Percentiles rank a stretch among this genome's conserved stretches.
phyloP scores from a whole-genome alignment of 2,329 filamentous ascomycete species.

The Plectosphaerella sp. region DNA sequence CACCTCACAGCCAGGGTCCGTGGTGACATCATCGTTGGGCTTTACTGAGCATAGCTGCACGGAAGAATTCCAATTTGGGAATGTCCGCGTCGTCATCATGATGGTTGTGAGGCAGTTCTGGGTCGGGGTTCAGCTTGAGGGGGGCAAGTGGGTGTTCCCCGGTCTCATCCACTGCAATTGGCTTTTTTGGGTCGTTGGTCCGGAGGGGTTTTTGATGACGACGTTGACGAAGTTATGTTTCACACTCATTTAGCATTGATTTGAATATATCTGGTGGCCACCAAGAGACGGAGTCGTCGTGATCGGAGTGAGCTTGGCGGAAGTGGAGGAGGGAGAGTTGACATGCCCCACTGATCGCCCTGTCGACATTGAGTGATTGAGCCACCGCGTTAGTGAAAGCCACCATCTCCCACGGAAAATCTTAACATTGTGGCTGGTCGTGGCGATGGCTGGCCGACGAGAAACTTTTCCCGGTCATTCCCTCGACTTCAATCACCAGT shows the following conservation, averaged over 20 bases:
- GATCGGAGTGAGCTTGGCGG: no score
- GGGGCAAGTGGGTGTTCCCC: background rate
- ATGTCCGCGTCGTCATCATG: background rate
- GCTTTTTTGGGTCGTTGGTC: background rate
- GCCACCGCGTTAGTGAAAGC: no score
- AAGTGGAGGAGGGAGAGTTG: no score
- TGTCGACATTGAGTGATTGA: no score
- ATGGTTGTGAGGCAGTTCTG: background rate
- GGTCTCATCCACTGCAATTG: background rate
- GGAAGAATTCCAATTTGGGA: background rate
- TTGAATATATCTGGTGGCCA: no score
- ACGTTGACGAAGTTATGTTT: background rate
- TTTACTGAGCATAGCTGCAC: slow-evolving; percentile 37
- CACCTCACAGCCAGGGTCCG: slow-evolving; percentile 56
- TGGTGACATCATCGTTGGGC: slow-evolving; percentile 56
- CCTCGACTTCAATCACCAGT: no score
- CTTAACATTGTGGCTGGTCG: no score
- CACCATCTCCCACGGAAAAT: no score
- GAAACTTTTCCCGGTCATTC: no score
- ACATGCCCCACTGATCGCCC: no score
- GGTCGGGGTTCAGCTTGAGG: background rate
- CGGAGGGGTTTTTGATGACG: background rate
- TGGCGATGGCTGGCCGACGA: no score
- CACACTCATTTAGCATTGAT: background rate
- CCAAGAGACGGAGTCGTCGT: no score